Percentiles rank a stretch among this genome's conserved stretches.
phyloP scores from a whole-genome alignment of 805 yeast genomes.

The Candida pseudofarinosa region DNA sequence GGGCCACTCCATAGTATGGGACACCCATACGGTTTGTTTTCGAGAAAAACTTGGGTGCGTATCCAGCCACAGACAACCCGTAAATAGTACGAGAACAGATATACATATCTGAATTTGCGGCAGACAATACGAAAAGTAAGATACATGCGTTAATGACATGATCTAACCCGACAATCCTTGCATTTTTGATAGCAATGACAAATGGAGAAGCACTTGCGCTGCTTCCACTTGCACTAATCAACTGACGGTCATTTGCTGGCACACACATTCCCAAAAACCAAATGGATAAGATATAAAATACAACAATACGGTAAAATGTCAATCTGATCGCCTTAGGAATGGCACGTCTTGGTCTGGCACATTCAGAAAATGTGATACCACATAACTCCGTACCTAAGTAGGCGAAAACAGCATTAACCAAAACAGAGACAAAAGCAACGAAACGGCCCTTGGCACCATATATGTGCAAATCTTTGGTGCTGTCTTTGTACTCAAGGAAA shows the following conservation, averaged over 20 bases:
- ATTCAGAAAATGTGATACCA: slow-evolving; percentile 73
- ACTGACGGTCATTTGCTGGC: slow-evolving; percentile 49
- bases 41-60: slow-evolving; percentile 67
- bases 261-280: slow-evolving; percentile 67
- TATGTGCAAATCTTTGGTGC: slow-evolving; percentile 28
- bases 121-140: slow-evolving; percentile 72
- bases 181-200: slow-evolving; percentile 72
- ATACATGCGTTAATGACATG: slow-evolving; percentile 77
- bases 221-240: slow-evolving; percentile 49
- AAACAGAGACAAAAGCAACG: slow-evolving; percentile 57
- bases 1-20: slow-evolving; percentile 55
- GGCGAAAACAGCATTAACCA: slow-evolving; percentile 66
- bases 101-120: slow-evolving; percentile 76
- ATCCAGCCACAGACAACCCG: slow-evolving; percentile 67
- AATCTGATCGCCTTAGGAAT: slow-evolving; percentile 70
- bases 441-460: slow-evolving; percentile 50
- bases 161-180: slow-evolving; percentile 62
- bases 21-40: slow-evolving; percentile 67
- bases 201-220: slow-evolving; percentile 79
- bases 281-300: slow-evolving; percentile 61
- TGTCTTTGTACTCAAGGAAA: slow-evolving; percentile 45
- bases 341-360: slow-evolving; percentile 58
- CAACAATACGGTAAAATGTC: slow-evolving; percentile 63
- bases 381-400: slow-evolving; percentile 67
- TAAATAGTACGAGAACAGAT: slow-evolving; percentile 73